These are phyloP conservation scores for Trichophyton benhamiae DNA, from an alignment of 2,329 filamentous ascomycete genomes.

Conservation along the genomic window DNA sequence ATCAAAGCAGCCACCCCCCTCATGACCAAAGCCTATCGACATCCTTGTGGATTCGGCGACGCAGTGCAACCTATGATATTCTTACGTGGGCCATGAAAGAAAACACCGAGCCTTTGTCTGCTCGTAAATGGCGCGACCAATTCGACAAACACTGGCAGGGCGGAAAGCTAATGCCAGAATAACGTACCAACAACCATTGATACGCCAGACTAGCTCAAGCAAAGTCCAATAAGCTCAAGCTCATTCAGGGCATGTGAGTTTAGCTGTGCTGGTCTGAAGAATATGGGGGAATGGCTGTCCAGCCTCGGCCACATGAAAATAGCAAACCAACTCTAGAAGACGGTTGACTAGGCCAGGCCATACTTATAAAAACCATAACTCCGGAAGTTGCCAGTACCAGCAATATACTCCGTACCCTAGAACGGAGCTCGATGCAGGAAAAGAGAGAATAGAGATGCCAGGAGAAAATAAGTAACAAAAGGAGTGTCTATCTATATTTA, in stretches of 20 bases:
- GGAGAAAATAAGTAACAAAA: no score
- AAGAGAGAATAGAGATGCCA: not conserved
- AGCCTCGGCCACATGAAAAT: not conserved
- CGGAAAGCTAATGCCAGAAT: not conserved
- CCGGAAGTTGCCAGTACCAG: not conserved
- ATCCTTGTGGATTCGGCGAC: not conserved
- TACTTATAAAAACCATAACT: not conserved
- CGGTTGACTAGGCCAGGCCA: not conserved
- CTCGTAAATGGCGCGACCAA: not conserved
- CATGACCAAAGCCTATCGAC: not conserved
- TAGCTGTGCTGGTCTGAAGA: not conserved
- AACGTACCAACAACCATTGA: not conserved
- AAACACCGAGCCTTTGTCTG: conserved; percentile 1
- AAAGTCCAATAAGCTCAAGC: not conserved
- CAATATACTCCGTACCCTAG: no score
- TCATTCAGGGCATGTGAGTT: not conserved
- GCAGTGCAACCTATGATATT: not conserved
- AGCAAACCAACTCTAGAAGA: not conserved
- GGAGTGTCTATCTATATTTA: not conserved
- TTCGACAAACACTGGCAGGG: not conserved
- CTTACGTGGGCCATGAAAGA: conserved; percentile 2
- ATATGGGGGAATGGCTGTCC: not conserved
- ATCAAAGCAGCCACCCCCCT: not conserved
- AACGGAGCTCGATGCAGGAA: not conserved
- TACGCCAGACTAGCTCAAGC: not conserved